Conservation (phyloP, 164 flowering plant species). For the Taxillus chinensis region DNA sequence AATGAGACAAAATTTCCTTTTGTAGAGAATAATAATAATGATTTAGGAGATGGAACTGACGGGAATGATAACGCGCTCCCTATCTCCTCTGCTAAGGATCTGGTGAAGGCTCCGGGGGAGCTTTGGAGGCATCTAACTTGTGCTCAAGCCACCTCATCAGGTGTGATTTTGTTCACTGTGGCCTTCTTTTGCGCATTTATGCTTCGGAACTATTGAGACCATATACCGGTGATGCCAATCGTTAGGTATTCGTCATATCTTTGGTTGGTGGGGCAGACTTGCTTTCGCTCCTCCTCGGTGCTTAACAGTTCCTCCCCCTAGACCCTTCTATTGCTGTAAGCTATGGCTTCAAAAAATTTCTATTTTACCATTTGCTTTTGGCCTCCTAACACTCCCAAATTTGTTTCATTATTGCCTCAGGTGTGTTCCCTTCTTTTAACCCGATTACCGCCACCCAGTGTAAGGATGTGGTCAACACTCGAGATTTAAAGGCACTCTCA, state of each 20-base stretch:
- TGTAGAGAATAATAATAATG: background rate
- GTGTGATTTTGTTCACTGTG: background rate
- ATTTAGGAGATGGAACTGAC: background rate
- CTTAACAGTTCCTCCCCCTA: background rate
- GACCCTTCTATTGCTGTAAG: background rate
- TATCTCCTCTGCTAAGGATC: background rate
- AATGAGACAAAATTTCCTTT: background rate
- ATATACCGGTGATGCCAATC: background rate
- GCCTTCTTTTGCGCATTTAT: background rate
- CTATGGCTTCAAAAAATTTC: background rate
- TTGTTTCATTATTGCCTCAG: background rate
- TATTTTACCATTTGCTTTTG: background rate
- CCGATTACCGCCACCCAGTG: background rate
- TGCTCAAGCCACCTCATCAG: background rate
- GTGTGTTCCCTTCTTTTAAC: slow-evolving; percentile 1
- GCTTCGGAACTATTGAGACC: background rate
- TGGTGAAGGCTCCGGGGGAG: background rate
- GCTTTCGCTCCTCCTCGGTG: background rate
- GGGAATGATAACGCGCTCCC: background rate
- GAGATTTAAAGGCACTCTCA: background rate
- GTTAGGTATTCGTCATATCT: background rate
- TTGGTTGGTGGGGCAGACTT: slow-evolving; percentile 4
- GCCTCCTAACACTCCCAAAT: background rate
- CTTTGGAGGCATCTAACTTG: background rate
- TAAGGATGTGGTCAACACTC: background rate